Evolutionary conservation across 352 stramenopile species (phyloP).

Genomic region (Pythium sukuiense): DNA sequence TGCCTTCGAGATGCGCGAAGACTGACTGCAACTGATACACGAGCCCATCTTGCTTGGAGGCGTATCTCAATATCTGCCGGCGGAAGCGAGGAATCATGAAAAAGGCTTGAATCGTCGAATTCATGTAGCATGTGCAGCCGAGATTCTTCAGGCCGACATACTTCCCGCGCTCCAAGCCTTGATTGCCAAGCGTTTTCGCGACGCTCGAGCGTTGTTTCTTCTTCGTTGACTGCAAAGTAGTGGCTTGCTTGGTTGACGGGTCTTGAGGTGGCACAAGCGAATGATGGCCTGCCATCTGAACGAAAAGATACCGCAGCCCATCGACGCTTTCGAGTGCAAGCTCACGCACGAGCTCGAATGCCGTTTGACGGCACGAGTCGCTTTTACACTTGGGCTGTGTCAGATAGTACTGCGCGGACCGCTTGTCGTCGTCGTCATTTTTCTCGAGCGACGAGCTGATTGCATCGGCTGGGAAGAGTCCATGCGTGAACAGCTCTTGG

Average conservation of each 20-base stretch:
- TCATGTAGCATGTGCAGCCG: slow-evolving; percentile 96
- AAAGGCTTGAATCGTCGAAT: slow-evolving; percentile 93
- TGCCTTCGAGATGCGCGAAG: slow-evolving; percentile 88
- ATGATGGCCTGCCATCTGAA: slow-evolving; percentile 73
- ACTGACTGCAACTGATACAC: slow-evolving; percentile 90
- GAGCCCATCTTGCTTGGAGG: slow-evolving; percentile 37
- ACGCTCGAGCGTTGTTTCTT: slow-evolving; percentile 36
- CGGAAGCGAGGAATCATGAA: slow-evolving; percentile 94
- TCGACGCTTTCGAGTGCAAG: slow-evolving; percentile 62
- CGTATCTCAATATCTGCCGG: slow-evolving; percentile 72
- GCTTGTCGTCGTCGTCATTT: slow-evolving; percentile 20
- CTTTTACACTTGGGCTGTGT: slow-evolving; percentile 83
- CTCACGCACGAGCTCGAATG: slow-evolving; percentile 77
- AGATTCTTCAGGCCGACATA: slow-evolving; percentile 94
- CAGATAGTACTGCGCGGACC: slow-evolving; percentile 70
- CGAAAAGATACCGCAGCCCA: slow-evolving; percentile 66
- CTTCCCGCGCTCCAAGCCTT: slow-evolving; percentile 58
- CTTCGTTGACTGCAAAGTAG: slow-evolving; percentile 39
- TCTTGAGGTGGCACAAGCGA: slow-evolving; percentile 57
- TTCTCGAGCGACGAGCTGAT: slow-evolving; percentile 16
- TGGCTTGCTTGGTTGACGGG: slow-evolving; percentile 21
- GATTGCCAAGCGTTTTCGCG: slow-evolving; percentile 33
- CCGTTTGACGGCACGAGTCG: slow-evolving; percentile 65
- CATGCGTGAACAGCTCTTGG: slow-evolving; percentile 28
- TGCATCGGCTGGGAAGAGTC: slow-evolving; percentile 26